Conservation (phyloP, 148 eudicot species). For the Rhododendron vialii region DNA sequence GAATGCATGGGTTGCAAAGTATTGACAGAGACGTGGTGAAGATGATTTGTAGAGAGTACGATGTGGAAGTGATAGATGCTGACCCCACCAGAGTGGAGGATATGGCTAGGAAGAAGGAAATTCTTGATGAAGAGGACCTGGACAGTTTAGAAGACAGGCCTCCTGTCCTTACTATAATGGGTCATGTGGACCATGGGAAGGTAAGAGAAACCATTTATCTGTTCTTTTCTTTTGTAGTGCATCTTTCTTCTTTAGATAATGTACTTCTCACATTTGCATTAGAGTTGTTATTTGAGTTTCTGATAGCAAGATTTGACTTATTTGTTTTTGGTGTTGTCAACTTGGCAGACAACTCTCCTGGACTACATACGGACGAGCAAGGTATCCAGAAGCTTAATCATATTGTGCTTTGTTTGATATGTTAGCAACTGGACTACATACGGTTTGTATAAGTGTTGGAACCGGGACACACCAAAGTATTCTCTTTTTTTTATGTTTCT, state of each 20-base stretch:
- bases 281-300: neutral
- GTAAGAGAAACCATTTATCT: constrained; percentile 25
- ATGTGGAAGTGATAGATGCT: constrained; percentile 83
- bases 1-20: constrained; percentile 74
- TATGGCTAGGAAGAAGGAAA: constrained; percentile 85
- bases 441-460: neutral
- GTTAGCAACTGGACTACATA: neutral
- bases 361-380: constrained; percentile 86
- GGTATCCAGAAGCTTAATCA: constrained; percentile 42
- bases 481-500: neutral
- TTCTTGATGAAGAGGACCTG: constrained; percentile 80
- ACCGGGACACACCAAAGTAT: neutral
- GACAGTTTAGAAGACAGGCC: constrained; percentile 86
- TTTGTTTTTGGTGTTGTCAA: constrained; percentile 21
- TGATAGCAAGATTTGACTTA: constrained; percentile 25
- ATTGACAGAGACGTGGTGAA: constrained; percentile 87
- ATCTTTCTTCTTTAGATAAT: neutral
- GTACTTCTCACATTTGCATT: neutral
- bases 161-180: constrained; percentile 97
- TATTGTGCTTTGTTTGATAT: constrained; percentile 9
- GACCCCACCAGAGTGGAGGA: constrained; percentile 56
- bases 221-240: neutral
- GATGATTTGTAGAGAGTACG: constrained; percentile 81
- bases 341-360: constrained; percentile 89
- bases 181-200: constrained; percentile 99